These are phyloP conservation scores for Rasamsonia emersonii DNA, from an alignment of 2,329 filamentous ascomycete genomes.

Conservation along the genomic window DNA sequence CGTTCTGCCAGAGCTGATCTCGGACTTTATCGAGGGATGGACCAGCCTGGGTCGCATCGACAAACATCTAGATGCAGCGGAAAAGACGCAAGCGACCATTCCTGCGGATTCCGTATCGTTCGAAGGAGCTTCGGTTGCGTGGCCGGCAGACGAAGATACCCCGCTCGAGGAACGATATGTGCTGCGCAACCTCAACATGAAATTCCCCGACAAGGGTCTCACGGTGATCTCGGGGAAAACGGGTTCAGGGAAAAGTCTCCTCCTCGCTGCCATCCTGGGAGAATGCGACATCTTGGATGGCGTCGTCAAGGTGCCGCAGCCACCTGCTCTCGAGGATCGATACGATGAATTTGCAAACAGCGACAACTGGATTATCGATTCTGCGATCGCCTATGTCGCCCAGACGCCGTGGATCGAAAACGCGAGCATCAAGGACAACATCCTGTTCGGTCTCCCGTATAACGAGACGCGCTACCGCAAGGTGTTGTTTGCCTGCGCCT, in stretches of 20 bases:
- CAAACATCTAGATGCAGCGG: constrained; percentile 58
- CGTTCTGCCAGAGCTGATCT: constrained; percentile 63
- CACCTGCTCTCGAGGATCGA: constrained; percentile 46
- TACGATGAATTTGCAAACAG: constrained; percentile 54
- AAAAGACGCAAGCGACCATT: constrained; percentile 49
- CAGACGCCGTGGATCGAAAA: constrained; percentile 85
- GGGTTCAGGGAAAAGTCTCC: constrained; percentile 66
- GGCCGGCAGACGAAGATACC: constrained; percentile 57
- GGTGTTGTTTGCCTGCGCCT: constrained; percentile 62
- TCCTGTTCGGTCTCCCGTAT: constrained; percentile 65
- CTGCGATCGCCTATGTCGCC: constrained; percentile 64
- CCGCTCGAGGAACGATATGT: constrained; percentile 54
- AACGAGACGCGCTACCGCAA: constrained; percentile 61
- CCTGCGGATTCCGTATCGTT: constrained; percentile 56
- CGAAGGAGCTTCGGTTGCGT: constrained; percentile 60
- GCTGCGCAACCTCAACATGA: constrained; percentile 55
- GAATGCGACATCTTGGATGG: constrained; percentile 64
- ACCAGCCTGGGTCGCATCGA: constrained; percentile 67
- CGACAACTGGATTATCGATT: constrained; percentile 59
- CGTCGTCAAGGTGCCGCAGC: constrained; percentile 43
- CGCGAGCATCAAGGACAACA: constrained; percentile 67
- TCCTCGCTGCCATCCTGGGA: constrained; percentile 65
- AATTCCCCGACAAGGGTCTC: constrained; percentile 60
- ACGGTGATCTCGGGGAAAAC: constrained; percentile 71
- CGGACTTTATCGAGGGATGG: constrained; percentile 61